Evolutionary conservation across 768 basidiomycete species (phyloP).

Genomic region (Serendipita sp.): DNA sequence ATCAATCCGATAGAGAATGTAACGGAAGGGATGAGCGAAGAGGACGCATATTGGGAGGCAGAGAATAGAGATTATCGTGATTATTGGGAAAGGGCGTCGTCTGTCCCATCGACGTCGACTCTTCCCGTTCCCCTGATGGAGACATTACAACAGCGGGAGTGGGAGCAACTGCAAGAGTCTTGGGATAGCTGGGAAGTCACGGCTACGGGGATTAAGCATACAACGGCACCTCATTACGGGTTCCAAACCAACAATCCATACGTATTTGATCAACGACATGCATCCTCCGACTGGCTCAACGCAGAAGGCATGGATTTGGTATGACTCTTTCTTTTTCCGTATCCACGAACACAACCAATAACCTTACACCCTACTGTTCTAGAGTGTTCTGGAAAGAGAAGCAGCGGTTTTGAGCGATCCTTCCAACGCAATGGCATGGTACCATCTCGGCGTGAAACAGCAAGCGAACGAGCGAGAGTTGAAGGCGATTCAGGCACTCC

Average conservation of each 20-base stretch:
- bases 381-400: conserved; percentile 83
- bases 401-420: conserved; percentile 73
- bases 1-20: not conserved
- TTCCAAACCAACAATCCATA: conserved; percentile 75
- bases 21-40: conserved; percentile 14
- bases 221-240: conserved; percentile 35
- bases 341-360: conserved; percentile 9
- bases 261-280: conserved; percentile 36
- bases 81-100: conserved; percentile 27
- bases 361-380: conserved; percentile 12
- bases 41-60: conserved; percentile 53
- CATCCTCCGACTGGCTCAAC: not conserved
- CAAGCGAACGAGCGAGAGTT: conserved; percentile 95
- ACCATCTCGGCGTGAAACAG: conserved; percentile 84
- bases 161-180: conserved; percentile 54
- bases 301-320: conserved; percentile 13
- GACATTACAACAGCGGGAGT: conserved; percentile 24
- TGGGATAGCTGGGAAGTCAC: conserved; percentile 79
- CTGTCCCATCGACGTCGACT: not conserved
- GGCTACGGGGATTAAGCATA: conserved; percentile 40
- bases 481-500: conserved; percentile 74
- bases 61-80: conserved; percentile 52
- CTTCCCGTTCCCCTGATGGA: not conserved
- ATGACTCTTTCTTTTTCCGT: not conserved
- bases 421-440: conserved; percentile 64